Evolutionary conservation across 768 basidiomycete species (phyloP), one percentile per base, ranked within the genome.

Genomic region (Rhodotorula taiwanensis): DNA sequence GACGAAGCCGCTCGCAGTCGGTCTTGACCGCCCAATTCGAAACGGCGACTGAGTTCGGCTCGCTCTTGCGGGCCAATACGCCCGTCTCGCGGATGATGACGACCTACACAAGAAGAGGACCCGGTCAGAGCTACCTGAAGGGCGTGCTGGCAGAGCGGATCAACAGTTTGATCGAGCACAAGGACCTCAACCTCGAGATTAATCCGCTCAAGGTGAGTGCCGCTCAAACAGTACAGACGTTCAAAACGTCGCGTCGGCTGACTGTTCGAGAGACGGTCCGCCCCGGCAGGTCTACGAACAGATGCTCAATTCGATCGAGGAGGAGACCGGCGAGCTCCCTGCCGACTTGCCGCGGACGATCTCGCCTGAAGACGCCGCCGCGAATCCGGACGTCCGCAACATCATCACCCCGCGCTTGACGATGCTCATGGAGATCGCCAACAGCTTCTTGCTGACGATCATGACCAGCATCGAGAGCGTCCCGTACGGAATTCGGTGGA

Each of bases 61-160:
- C 94, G 8, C 82, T 99, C 16, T 83, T 99, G 33, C 89, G 95
- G 57, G 95, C 95, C 63, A 99, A 99, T 77, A 99, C 95, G 53
- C 95, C 95, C 25, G 95, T 99, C 28, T 97, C 92, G 52, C 86
- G 95, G 43, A 99, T 99, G 95, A 99, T 99, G 95, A 99, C 95
- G 49, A 98, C 95, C 25, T 99, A 99, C 78, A 98, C 95, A 56
- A 88, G 95, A 64, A 87, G 95, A 58, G 95, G 95, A 61, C 95
- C 95, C 2, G 95, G 95, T 60, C 95, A 98, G 77, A 92, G 90
- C 72, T 99, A 98, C 76, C 84, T 99, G 69, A 99, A 99, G 81
- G 86, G 87, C 67, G 93, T 98, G 33, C 81, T 99, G 51, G 93
- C 95, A 30, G 95, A 99, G 74, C 85, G 94, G 69, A 98, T 99